Base-by-base conservation (phyloP, 192 early-diverging fungal species). In the Podila horticola region DNA sequence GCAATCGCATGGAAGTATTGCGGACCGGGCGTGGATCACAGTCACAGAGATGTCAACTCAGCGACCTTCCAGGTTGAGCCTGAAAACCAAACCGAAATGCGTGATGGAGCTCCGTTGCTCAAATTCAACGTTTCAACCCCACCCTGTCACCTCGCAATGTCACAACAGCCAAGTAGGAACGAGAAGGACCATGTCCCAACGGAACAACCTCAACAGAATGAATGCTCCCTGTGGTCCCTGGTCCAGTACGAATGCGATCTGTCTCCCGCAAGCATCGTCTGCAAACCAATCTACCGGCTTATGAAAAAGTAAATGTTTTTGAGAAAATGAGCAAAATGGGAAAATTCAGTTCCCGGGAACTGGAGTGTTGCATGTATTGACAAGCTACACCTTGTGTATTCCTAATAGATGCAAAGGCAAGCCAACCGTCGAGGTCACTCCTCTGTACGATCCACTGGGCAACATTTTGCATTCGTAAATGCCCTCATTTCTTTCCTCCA, bases 231-330 rank as follows among this genome's bases (percentile, higher is more conserved):
- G 10, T 81, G 62, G 66, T 81, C 71, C 13, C 19, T 81, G 4
- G 77, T 81, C n/a, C 77, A 81, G 28, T 81, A 81, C 31, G 77
- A 81, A 48, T 81, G 77, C 31, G 65, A 72, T 67, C 66, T 79
- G 24, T 64, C 69, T 3, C 70, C 69, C 19, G 28, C 22, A 28
- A 64, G 24, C 58, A 79, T 79, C 11, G 61, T 72, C 36, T 79
- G 76, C 41, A 41, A 61, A 19, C 76, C 76, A 15, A 28, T 79
- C 52, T 79, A 68, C 51, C 58, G 76, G 3, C 66, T 79, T 22
- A 13, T 79, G 36, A 79, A 79, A 50, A 79, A 64, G 76, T 61
- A 79, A 33, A 9, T 8, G 31, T 6, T 13, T 22, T 20, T 33
- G 17, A 15, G 3, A 34, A 26, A 26, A 17, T 15, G 28, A n/a